These are phyloP conservation scores for Phaeosphaeriaceae sp. DNA, from an alignment of 2,329 filamentous ascomycete genomes.

Conservation along the genomic window DNA sequence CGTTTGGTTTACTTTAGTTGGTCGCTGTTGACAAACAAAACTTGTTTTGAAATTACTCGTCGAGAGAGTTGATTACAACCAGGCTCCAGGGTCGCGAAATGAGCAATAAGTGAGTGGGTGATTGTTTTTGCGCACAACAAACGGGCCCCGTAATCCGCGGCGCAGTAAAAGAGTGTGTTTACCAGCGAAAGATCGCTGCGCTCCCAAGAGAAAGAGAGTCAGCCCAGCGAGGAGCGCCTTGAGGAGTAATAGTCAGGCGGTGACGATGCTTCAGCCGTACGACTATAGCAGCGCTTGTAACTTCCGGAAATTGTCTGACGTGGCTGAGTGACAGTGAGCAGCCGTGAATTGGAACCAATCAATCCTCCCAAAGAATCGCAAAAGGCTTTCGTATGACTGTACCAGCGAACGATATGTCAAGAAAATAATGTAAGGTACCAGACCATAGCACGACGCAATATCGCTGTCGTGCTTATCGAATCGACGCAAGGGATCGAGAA, in stretches of 20 bases:
- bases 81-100: neutral
- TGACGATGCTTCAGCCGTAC: neutral
- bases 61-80: neutral
- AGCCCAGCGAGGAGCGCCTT: neutral
- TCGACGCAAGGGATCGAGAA: neutral
- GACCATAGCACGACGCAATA: neutral
- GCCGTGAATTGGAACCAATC: slow-evolving; percentile 11
- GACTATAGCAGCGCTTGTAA: slow-evolving; percentile 13
- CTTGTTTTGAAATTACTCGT: neutral
- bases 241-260: neutral
- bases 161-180: neutral
- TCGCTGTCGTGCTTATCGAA: neutral
- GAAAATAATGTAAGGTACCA: neutral
- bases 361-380: neutral
- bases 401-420: neutral
- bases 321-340: slow-evolving; percentile 8
- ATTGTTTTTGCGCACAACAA: neutral
- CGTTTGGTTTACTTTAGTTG: neutral
- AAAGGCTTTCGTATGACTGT: neutral
- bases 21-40: slow-evolving; percentile 19
- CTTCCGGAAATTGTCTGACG: slow-evolving; percentile 10
- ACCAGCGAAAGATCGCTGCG: neutral
- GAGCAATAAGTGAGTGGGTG: neutral
- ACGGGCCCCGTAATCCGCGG: neutral
- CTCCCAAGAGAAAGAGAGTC: neutral